These are phyloP conservation scores for Eremomyces bilateralis DNA, from an alignment of 495 filamentous ascomycete genomes.

Conservation along the genomic window DNA sequence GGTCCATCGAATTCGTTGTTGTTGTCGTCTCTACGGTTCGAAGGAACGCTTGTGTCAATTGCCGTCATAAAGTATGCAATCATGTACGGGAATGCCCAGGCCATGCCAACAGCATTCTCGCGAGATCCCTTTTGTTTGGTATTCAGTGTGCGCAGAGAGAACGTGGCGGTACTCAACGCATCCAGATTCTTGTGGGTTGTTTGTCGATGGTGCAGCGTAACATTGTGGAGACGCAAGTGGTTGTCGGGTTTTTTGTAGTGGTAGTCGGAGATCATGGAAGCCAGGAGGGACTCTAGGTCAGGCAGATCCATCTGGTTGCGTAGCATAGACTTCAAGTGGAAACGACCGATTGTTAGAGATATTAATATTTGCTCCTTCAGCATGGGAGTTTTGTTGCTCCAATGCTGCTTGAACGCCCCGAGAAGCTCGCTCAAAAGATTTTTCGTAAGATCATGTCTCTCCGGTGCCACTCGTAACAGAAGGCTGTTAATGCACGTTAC, in stretches of 20 bases:
- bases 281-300: constrained; percentile 16
- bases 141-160: constrained; percentile 20
- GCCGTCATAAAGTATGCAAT: no score
- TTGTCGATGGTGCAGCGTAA: background rate
- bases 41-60: no score
- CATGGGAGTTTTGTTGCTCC: constrained; percentile 40
- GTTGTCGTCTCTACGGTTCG: no score
- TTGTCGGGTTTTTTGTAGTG: constrained; percentile 7
- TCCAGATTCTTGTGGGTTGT: background rate
- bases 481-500: no score
- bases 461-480: no score
- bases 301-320: no score
- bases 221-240: constrained; percentile 8
- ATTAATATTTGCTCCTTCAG: constrained; percentile 41
- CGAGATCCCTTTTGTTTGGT: no score
- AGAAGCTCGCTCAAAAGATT: constrained; percentile 25
- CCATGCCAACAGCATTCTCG: no score
- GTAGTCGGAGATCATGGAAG: constrained; percentile 10
- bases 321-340: background rate
- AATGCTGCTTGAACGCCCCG: constrained; percentile 48
- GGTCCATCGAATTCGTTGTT: no score
- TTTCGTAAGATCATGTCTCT: no score
- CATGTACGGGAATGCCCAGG: no score
- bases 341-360: background rate
- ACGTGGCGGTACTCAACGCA: constrained; percentile 12